Base-by-base conservation (phyloP, 169 alveolate species). In the Pseudocohnilembus persalinus region DNA sequence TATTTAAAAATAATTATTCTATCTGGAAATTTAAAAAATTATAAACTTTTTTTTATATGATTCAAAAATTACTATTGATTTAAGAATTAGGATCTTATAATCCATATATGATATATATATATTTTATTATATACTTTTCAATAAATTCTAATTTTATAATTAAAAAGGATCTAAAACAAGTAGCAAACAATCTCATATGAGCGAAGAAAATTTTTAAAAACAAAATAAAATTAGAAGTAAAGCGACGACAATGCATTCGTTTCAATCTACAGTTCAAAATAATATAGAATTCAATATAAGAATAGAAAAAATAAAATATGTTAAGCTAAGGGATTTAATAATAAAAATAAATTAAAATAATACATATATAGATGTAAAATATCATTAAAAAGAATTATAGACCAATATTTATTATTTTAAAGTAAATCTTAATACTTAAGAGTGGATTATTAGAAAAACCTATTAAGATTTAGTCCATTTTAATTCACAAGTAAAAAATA, bases 391-490 rank as follows among this genome's bases (percentile, higher is more conserved):
- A 77, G 6, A 31, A 77, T 33, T 77, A n/a, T 27, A 77, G 33
- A 68, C 31, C 0, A 0, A 77, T 77, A 77, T 77, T 25, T 77
- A 77, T n/a, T 77, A 31, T 77, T 77, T 77, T 33, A 11, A 77
- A 1, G 72, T 33, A 20, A 32, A 33, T 24, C 33, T 63, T 0
- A 77, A 77, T 33, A 30, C 30, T 11, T 26, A 31, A 30, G 30
- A 0, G 31, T 77, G 82, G 82, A 26, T 77, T 32, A 31, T 77
- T 1, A 77, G 82, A 33, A 77, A 68, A 27, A 77, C 74, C 11
- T 77, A 77, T 26, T 27, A 77, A 1, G 82, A 77, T 77, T 33
- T 77, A 24, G 82, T 77, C 0, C 24, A 27, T 1, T 77, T 77
- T 34, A 72, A 77, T n/a, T 33, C 30, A 25, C 30, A 33, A 77